A percentile compares a stretch with the other conserved stretches of the same genome.
phyloP scores from a whole-genome alignment of 495 filamentous ascomycete species.

The Trichoderma asperelloides region DNA sequence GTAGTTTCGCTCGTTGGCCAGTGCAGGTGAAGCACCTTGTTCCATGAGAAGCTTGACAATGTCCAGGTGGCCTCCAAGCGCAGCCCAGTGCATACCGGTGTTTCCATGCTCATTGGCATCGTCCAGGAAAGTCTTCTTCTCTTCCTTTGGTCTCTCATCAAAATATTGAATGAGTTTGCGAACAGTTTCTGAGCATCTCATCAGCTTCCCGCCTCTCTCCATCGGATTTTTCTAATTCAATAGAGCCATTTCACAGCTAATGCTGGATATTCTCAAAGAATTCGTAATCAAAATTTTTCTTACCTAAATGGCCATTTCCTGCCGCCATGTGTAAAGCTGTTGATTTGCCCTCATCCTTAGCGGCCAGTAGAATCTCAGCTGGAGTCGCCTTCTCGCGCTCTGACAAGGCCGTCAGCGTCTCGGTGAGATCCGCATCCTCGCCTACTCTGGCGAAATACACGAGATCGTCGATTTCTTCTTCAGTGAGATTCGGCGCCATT shows the following conservation, averaged over 20 bases:
- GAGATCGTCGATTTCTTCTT: slow-evolving; percentile 80
- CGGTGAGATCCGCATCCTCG: slow-evolving; percentile 60
- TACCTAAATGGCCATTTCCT: slow-evolving; percentile 80
- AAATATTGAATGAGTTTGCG: slow-evolving; percentile 31
- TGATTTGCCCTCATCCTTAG: slow-evolving; percentile 59
- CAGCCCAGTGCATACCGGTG: slow-evolving; percentile 86
- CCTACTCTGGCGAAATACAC: slow-evolving; percentile 73
- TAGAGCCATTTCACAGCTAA: not conserved
- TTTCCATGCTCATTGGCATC: slow-evolving; percentile 70
- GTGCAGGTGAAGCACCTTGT: slow-evolving; percentile 58
- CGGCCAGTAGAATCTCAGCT: slow-evolving; percentile 50
- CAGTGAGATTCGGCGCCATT: slow-evolving; percentile 47
- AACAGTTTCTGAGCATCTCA: slow-evolving; percentile 26
- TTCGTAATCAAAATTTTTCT: not conserved
- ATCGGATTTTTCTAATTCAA: not conserved
- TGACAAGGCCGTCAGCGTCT: slow-evolving; percentile 48
- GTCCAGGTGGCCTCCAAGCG: slow-evolving; percentile 74
- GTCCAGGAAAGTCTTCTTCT: slow-evolving; percentile 48
- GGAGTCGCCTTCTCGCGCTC: slow-evolving; percentile 42
- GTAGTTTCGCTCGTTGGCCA: slow-evolving; percentile 73
- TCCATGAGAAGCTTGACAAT: slow-evolving; percentile 67
- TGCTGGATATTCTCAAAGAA: not conserved
- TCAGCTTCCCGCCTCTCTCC: not conserved
- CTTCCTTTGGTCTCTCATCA: slow-evolving; percentile 18
- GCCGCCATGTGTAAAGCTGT: slow-evolving; percentile 83